Conservation (phyloP, 2,329 filamentous ascomycete species). For the Aspergillus sp. region DNA sequence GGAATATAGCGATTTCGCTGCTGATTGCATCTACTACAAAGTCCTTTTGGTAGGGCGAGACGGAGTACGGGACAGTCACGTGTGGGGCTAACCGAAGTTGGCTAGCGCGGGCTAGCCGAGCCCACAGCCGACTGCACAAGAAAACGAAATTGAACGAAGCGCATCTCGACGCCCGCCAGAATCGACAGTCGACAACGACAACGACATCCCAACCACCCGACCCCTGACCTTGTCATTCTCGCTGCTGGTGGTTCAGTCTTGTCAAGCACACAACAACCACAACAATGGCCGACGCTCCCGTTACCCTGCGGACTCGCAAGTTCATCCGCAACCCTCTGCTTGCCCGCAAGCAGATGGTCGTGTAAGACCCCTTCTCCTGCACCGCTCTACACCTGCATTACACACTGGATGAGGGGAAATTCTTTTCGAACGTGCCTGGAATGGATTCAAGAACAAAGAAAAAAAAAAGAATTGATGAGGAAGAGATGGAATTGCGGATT, state of each 20-base stretch:
- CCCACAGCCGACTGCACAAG: conserved; percentile 33
- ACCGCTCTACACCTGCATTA: conserved; percentile 9
- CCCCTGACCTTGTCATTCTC: conserved; percentile 26
- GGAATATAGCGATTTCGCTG: background rate
- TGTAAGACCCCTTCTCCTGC: conserved; percentile 65
- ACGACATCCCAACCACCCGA: conserved; percentile 25
- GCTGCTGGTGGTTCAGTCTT: conserved; percentile 31
- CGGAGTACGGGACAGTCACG: background rate
- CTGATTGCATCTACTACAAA: background rate
- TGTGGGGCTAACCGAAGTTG: conserved; percentile 13
- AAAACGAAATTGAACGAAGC: conserved; percentile 40
- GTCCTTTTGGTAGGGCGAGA: background rate
- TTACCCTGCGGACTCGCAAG: conserved; percentile 96
- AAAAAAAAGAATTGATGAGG: background rate
- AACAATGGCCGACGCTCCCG: conserved; percentile 76
- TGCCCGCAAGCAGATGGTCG: conserved; percentile 98
- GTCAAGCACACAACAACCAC: conserved; percentile 52
- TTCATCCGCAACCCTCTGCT: conserved; percentile 99
- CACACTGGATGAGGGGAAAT: background rate
- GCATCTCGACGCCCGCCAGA: conserved; percentile 27
- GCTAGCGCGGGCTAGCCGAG: conserved; percentile 44
- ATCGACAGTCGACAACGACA: conserved; percentile 29
- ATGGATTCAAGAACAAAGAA: background rate
- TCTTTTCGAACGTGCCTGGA: background rate
- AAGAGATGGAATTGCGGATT: conserved; percentile 8